Percentiles rank a stretch among this genome's conserved stretches.
phyloP scores from a whole-genome alignment of 768 basidiomycete species.

The Pholiota molesta region DNA sequence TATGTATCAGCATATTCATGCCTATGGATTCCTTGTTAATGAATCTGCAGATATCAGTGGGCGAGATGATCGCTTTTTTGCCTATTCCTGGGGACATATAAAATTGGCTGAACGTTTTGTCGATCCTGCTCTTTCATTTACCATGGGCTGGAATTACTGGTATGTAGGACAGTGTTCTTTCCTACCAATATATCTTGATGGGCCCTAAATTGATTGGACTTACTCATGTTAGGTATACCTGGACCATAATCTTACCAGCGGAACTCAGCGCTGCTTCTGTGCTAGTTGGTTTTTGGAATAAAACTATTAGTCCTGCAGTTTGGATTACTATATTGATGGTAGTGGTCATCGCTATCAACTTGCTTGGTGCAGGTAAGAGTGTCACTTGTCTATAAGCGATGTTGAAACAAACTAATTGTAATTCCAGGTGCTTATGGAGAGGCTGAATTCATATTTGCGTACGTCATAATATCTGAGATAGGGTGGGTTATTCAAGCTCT shows the following conservation, averaged over 20 bases:
- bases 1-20: constrained; percentile 23
- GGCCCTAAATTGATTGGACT: not conserved
- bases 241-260: constrained; percentile 69
- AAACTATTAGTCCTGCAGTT: constrained; percentile 59
- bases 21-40: not conserved
- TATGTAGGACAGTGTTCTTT: constrained; percentile 10
- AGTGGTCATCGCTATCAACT: constrained; percentile 76
- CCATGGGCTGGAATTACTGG: constrained; percentile 59
- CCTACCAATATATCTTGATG: not conserved
- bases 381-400: not conserved
- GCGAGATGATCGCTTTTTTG: constrained; percentile 78
- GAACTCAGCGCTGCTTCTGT: constrained; percentile 78
- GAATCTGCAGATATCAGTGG: constrained; percentile 56
- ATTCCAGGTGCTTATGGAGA: constrained; percentile 73
- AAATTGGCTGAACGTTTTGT: constrained; percentile 83
- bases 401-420: not conserved
- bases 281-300: constrained; percentile 75
- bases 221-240: constrained; percentile 48
- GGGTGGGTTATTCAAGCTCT: not conserved
- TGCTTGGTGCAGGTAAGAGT: constrained; percentile 64
- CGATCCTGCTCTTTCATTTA: constrained; percentile 68
- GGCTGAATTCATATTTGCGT: constrained; percentile 87
- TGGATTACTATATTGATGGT: constrained; percentile 82
- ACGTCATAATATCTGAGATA: constrained; percentile 28
- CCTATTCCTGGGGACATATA: constrained; percentile 84